Evolutionary conservation across 2,329 filamentous ascomycete species (phyloP).

Genomic region (Aspergillus sp.): DNA sequence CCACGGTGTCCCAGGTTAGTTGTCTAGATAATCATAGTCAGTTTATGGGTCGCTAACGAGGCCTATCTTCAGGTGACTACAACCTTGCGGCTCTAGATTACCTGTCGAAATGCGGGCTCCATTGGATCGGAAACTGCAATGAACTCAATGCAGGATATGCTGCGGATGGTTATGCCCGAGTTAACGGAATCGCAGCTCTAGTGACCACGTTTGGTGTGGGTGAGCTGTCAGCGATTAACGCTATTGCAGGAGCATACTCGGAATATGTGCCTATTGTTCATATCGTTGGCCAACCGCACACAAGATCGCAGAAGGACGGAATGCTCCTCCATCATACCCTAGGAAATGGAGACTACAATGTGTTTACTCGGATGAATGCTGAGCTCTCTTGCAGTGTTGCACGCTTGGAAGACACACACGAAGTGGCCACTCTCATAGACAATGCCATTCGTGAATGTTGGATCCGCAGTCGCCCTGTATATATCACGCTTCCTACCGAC

Average conservation of each 20-base stretch:
- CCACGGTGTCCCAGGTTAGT: slow-evolving; percentile 48
- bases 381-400: slow-evolving; percentile 65
- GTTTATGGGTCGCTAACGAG: slow-evolving; percentile 3
- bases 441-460: slow-evolving; percentile 68
- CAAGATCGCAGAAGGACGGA: slow-evolving; percentile 41
- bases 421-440: slow-evolving; percentile 70
- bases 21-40: slow-evolving; percentile 19
- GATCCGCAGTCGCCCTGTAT: slow-evolving; percentile 68
- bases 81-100: slow-evolving; percentile 59
- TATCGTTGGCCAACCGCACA: slow-evolving; percentile 50
- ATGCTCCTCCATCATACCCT: slow-evolving; percentile 60
- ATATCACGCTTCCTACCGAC: slow-evolving; percentile 76
- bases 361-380: slow-evolving; percentile 72
- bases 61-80: slow-evolving; percentile 48
- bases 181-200: slow-evolving; percentile 63
- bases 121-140: slow-evolving; percentile 57
- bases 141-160: slow-evolving; percentile 64
- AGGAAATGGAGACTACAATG: slow-evolving; percentile 71
- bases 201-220: slow-evolving; percentile 71
- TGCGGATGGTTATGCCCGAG: slow-evolving; percentile 70
- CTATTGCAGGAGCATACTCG: slow-evolving; percentile 65
- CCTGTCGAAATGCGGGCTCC: slow-evolving; percentile 46
- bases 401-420: slow-evolving; percentile 61
- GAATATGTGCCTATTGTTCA: slow-evolving; percentile 64
- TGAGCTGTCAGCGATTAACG: slow-evolving; percentile 62